Evolutionary conservation across 2,329 filamentous ascomycete genomes (phyloP).

Genomic region (Leptographium wingfieldii): DNA sequence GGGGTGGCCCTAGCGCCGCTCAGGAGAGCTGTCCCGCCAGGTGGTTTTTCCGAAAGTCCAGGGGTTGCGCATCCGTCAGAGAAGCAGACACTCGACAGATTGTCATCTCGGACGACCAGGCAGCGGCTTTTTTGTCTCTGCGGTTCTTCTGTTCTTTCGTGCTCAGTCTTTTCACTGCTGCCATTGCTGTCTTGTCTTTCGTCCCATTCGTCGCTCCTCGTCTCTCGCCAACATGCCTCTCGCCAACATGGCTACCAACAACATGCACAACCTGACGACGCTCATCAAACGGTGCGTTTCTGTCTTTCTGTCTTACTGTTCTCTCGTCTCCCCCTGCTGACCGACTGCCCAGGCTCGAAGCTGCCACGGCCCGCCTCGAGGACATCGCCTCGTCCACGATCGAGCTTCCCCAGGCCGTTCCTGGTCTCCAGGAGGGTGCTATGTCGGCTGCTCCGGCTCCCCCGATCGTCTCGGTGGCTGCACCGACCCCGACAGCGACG

Average conservation of each 20-base stretch:
- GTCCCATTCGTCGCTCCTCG: neutral
- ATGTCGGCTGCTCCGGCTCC: constrained; percentile 25
- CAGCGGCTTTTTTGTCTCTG: no score
- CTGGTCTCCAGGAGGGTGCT: constrained; percentile 28
- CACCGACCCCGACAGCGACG: constrained; percentile 14
- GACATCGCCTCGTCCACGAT: constrained; percentile 76
- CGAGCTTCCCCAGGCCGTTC: constrained; percentile 41
- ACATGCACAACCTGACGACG: constrained; percentile 94
- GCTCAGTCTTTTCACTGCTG: no score
- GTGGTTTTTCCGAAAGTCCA: no score
- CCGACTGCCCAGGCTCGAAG: constrained; percentile 69
- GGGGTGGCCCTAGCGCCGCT: no score
- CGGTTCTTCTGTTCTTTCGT: no score
- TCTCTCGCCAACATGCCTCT: neutral
- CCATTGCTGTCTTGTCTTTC: no score
- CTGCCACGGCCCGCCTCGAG: constrained; percentile 88
- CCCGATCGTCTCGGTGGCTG: no score
- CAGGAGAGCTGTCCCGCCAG: no score
- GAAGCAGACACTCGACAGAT: no score
- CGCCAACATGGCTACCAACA: constrained; percentile 55
- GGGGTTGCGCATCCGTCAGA: no score
- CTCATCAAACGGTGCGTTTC: constrained; percentile 83
- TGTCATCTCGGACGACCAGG: no score
- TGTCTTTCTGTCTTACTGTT: constrained; percentile 11
- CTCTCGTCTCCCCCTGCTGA: constrained; percentile 26